phyloP scores from a whole-genome alignment of 2,329 filamentous ascomycete genomes.

The Coniochaeta prunicola region DNA sequence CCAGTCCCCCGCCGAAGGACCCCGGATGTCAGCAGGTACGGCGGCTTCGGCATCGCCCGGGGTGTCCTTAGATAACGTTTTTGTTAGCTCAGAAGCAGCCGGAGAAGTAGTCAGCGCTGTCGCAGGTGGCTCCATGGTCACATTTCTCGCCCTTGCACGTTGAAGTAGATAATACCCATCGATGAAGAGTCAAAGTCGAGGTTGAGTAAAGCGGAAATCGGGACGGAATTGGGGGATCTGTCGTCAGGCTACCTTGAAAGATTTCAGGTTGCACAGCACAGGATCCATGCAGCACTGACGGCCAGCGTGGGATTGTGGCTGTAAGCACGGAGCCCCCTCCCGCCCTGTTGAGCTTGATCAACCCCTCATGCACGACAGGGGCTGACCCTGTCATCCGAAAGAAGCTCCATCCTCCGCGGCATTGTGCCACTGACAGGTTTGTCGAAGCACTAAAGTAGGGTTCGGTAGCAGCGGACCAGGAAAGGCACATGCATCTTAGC shows the following conservation, averaged over 20 bases:
- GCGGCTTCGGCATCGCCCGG: background rate
- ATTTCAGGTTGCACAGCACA: background rate
- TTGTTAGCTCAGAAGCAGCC: background rate
- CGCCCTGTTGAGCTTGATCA: background rate
- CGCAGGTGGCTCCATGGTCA: background rate
- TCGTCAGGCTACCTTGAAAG: background rate
- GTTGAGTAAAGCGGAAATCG: background rate
- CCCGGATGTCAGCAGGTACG: background rate
- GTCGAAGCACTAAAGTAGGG: background rate
- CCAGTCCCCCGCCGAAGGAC: background rate
- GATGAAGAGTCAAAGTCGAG: background rate
- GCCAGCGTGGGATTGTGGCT: background rate
- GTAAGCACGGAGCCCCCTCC: background rate
- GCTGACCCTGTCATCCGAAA: background rate
- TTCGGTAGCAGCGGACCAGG: background rate
- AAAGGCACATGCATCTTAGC: background rate
- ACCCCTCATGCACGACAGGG: background rate
- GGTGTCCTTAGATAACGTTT: background rate
- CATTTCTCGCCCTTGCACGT: background rate
- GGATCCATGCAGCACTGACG: background rate
- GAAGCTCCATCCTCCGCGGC: background rate
- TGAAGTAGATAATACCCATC: too few species aligned
- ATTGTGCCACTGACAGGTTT: background rate
- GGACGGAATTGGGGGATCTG: background rate
- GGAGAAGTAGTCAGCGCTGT: background rate